phyloP scores from a whole-genome alignment of 1,284 basidiomycete genomes.

The Fereydounia khargensis region DNA sequence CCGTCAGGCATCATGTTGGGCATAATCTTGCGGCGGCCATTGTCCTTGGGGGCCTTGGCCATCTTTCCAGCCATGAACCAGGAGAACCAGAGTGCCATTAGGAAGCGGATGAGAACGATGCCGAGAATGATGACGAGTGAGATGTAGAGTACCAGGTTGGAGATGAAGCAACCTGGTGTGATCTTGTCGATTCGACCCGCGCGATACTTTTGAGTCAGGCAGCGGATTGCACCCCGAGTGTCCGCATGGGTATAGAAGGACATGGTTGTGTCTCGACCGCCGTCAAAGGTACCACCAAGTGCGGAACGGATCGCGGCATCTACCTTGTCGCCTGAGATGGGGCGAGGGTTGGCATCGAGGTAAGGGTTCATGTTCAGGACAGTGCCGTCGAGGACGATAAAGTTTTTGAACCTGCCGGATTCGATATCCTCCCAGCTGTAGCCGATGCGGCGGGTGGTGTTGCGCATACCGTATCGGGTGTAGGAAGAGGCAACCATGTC shows the following conservation, averaged over 20 bases:
- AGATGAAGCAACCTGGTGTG: constrained; percentile 92
- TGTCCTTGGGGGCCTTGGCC: constrained; percentile 85
- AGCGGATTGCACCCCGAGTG: constrained; percentile 61
- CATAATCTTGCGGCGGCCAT: constrained; percentile 79
- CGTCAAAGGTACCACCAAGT: constrained; percentile 61
- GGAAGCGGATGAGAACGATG: constrained; percentile 90
- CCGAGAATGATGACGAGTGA: constrained; percentile 97
- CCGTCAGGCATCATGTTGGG: constrained; percentile 70
- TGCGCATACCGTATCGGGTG: constrained; percentile 18
- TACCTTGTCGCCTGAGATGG: constrained; percentile 73
- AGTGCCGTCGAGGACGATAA: constrained; percentile 76
- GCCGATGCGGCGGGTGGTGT: constrained; percentile 35
- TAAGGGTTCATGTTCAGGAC: constrained; percentile 93
- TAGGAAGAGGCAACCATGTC: constrained; percentile 25
- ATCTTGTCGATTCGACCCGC: constrained; percentile 93
- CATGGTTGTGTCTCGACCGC: constrained; percentile 80
- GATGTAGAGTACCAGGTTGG: constrained; percentile 87
- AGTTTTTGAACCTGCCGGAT: constrained; percentile 26
- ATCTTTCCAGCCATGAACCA: constrained; percentile 98
- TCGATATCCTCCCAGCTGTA: constrained; percentile 52
- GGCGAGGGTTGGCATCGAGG: constrained; percentile 69
- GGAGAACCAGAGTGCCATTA: constrained; percentile 92
- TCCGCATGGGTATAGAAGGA: constrained; percentile 37
- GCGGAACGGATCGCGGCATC: constrained; percentile 80
- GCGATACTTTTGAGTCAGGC: constrained; percentile 78